A percentile compares a stretch with the other conserved stretches of the same genome.
Evolutionary conservation across 495 filamentous ascomycete genomes (phyloP).

Genomic region (Chaetomium tenue): DNA sequence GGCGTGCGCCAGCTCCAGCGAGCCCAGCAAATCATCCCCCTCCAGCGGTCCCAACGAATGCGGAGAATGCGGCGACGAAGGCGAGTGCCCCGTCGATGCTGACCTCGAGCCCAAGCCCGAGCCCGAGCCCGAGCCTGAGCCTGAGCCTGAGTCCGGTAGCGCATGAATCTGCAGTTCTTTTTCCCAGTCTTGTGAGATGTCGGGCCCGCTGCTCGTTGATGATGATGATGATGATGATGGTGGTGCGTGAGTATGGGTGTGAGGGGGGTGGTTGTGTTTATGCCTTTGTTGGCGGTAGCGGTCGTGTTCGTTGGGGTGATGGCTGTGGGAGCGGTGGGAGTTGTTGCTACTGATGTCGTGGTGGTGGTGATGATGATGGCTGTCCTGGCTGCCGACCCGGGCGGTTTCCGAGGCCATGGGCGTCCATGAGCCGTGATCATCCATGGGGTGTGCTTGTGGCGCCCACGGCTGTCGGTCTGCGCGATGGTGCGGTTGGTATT

Average conservation of each 20-base stretch:
- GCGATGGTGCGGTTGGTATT: constrained; percentile 4
- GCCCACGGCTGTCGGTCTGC: constrained; percentile 6
- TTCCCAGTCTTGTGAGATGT: constrained; percentile 31
- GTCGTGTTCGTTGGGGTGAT: too few relatives aligned
- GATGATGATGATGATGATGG: neutral
- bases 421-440: constrained; percentile 19
- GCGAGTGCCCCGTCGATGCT: neutral
- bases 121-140: too few relatives aligned
- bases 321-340: too few relatives aligned
- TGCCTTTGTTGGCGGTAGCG: neutral
- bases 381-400: neutral
- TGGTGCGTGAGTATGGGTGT: too few relatives aligned
- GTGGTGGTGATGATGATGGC: neutral
- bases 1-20: too few relatives aligned
- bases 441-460: neutral
- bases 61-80: neutral
- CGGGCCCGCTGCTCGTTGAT: neutral
- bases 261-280: neutral
- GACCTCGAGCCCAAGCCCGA: too few relatives aligned
- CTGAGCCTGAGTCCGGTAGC: neutral
- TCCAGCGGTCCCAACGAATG: too few relatives aligned
- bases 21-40: too few relatives aligned
- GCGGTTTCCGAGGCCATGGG: constrained; percentile 11
- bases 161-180: constrained; percentile 15
- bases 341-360: too few relatives aligned